These are phyloP conservation scores for Ascochyta clinopodiicola DNA, from an alignment of 2,329 filamentous ascomycete genomes.

Conservation along the genomic window DNA sequence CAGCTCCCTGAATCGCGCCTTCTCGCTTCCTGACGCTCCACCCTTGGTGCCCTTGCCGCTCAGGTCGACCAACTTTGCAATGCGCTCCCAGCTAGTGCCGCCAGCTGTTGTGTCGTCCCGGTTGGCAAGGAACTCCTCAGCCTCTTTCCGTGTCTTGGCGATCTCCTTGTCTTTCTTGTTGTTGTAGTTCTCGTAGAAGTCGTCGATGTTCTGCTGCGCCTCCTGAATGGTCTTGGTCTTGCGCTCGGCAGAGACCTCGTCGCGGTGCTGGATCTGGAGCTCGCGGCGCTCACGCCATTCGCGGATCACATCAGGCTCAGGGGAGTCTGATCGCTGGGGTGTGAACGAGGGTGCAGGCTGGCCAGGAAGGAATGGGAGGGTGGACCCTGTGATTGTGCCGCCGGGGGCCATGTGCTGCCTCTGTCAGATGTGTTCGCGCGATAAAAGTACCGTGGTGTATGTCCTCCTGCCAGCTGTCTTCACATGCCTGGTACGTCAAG, in stretches of 20 bases:
- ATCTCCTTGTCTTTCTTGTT: constrained; percentile 95
- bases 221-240: constrained; percentile 87
- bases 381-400: constrained; percentile 78
- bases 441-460: neutral
- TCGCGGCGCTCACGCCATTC: constrained; percentile 93
- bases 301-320: constrained; percentile 85
- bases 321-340: constrained; percentile 69
- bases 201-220: constrained; percentile 92
- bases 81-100: constrained; percentile 97
- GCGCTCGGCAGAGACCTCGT: constrained; percentile 80
- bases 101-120: constrained; percentile 93
- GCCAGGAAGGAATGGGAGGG: constrained; percentile 60
- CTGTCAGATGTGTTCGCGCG: constrained; percentile 16
- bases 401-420: constrained; percentile 72
- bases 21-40: constrained; percentile 87
- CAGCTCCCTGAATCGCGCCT: constrained; percentile 94
- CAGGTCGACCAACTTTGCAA: constrained; percentile 95
- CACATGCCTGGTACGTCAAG: constrained; percentile 4
- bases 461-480: constrained; percentile 6
- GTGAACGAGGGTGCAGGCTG: constrained; percentile 47
- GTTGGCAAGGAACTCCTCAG: constrained; percentile 86
- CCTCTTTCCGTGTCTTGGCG: constrained; percentile 85
- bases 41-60: constrained; percentile 91
- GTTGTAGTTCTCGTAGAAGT: constrained; percentile 99
- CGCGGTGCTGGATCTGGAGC: constrained; percentile 79